Evolutionary conservation across 1,284 basidiomycete species (phyloP), one percentile per base, ranked within the genome.

Genomic region (Marasmius tenuissimus): DNA sequence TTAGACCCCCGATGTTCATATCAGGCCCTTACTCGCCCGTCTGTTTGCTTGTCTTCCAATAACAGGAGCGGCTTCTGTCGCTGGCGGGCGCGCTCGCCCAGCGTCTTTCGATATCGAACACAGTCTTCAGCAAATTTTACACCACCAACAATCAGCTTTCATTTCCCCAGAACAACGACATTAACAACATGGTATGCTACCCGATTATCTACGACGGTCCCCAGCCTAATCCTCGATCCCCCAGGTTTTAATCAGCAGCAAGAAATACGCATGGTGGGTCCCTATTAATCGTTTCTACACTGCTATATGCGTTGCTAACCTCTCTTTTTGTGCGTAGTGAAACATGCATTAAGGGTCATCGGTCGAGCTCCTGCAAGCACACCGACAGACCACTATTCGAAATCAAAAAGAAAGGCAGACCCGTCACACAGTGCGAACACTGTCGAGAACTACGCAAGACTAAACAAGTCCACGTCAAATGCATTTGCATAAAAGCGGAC

Each of bases 331-430:
- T 61, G 53, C n/a, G 34, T 65, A 92, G 90, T 71, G 89, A 89
- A 74, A 89, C 89, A 49, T 93, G 91, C 76, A 92, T 93, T 75
- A 92, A 92, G 74, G 91, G 91, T 11, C 91, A 93, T 76, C 86
- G 91, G 42, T 91, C 90, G 12, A 90, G 89, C 9, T 81, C 84
- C 52, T 93, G 91, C 74, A 85, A 86, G 61, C 91, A 92, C 72
- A 87, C 85, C 63, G 89, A 91, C 70, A 83, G 91, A 47, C 86
- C 91, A 33, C 78, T 92, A 58, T 92, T 87, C 72, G 89, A 92
- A 75, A 87, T 68, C 89, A 92, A 81, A 90, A 89, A 86, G 57
- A 93, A 88, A 75, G 91, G 88, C 54, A 81, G 91, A 56, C 91
- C 91, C 0, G 81, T 90, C n/a, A 91, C 90, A 2, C 91, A 93